phyloP scores from a whole-genome alignment of 202 grass and related monocot species.

The Miscanthus sacchariflorus region DNA sequence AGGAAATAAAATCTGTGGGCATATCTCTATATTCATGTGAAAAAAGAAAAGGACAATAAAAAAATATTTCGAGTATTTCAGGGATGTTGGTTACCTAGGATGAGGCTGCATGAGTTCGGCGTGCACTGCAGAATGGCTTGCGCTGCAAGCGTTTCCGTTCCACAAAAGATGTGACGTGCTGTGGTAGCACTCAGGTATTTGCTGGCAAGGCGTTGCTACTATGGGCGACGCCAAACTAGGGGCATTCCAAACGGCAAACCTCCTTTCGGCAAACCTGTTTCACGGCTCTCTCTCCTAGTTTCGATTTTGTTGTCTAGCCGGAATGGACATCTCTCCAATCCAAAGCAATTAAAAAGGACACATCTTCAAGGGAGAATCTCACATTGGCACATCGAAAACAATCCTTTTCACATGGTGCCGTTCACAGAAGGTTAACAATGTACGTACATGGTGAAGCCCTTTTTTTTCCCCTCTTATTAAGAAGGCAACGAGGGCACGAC shows the following conservation, averaged over 20 bases:
- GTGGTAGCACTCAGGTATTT: background rate
- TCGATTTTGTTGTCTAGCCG: conserved; percentile 9
- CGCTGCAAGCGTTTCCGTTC: conserved; percentile 50
- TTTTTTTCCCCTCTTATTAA: too few species aligned
- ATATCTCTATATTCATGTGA: background rate
- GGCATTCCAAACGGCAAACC: conserved; percentile 36
- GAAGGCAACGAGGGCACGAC: too few species aligned
- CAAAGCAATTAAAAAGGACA: background rate
- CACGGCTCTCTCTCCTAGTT: background rate
- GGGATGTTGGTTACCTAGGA: background rate
- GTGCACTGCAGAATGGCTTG: conserved; percentile 32
- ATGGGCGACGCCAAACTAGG: conserved; percentile 42
- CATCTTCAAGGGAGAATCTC: background rate
- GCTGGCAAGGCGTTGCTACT: conserved; percentile 21
- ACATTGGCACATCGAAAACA: background rate
- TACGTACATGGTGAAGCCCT: background rate
- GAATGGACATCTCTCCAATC: background rate
- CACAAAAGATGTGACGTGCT: conserved; percentile 42
- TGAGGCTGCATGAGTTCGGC: conserved; percentile 41
- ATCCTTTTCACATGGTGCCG: background rate
- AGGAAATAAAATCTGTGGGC: background rate
- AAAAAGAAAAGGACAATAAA: background rate
- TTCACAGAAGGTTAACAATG: background rate
- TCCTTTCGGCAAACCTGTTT: background rate
- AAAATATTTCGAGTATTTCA: background rate